Evolutionary conservation across 2,329 filamentous ascomycete species (phyloP), one percentile per base, ranked within the genome.

Genomic region (Colletotrichum shisoi): DNA sequence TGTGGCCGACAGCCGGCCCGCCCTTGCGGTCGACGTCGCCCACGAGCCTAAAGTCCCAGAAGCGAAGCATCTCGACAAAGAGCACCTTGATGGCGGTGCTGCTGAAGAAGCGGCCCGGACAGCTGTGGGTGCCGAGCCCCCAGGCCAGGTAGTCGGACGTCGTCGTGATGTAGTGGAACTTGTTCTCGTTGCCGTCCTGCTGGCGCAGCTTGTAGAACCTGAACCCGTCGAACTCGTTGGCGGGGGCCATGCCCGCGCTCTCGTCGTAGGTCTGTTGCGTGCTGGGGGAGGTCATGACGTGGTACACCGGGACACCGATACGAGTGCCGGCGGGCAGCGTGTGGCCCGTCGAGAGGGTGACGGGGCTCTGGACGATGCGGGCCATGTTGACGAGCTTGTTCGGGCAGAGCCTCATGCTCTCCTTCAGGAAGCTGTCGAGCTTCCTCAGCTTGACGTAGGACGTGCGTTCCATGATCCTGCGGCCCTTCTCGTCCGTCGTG

Each of bases 61-160:
- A 54, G 24, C 70, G 63, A 5, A 74, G 53, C n/a, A 74, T 66
- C 44, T 73, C 68, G 8, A 71, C 68, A n/a, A 73, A 59, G 19
- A 75, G 68, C 7, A 70, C 62, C 74, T 80, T 80, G 46, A 80
- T 76, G 66, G 77, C 74, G 31, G 75, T 74, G 7, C 70, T 71
- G 2, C 76, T 77, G 68, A 80, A 80, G 54, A 59, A 63, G 0
- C 54, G 54, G 11, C 62, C 62, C 12, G 62, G 62, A n/a, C 62
- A 63, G 46, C 78, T 77, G 56, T 78, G 75, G 3, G 71, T 72
- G 0, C 79, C 79, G 57, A 80, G 74, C 1, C 80, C 80, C 46
- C 80, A 82, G 3, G 62, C 69, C 24, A 77, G 60, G 21, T 70
- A 72, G 7, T 76, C 73, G 1, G 69, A 69, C 1, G 68, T 71